Conservation (phyloP, 305 asterid genomes). For the Solanum hybrid region DNA sequence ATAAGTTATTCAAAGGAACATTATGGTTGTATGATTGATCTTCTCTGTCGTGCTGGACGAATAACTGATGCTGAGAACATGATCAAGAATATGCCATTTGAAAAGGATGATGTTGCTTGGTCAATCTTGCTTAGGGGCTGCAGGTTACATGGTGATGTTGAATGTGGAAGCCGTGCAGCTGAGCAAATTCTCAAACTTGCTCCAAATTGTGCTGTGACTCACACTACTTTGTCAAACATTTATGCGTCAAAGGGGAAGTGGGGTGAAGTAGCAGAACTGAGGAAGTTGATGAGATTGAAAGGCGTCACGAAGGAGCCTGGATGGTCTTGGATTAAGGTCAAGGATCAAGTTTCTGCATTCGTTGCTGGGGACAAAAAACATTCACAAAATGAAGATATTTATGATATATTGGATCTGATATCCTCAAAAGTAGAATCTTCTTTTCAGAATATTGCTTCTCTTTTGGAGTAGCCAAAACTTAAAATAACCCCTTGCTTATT, state of each 20-base stretch:
- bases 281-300: conserved; percentile 66
- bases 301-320: conserved; percentile 78
- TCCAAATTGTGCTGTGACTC: conserved; percentile 73
- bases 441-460: conserved; percentile 25
- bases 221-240: conserved; percentile 61
- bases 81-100: conserved; percentile 67
- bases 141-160: conserved; percentile 51
- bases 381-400: conserved; percentile 37
- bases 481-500: background rate
- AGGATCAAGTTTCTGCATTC: conserved; percentile 49
- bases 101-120: conserved; percentile 71
- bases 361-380: conserved; percentile 55
- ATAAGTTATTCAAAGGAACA: conserved; percentile 59
- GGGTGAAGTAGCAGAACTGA: conserved; percentile 62
- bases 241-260: conserved; percentile 67
- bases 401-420: conserved; percentile 36
- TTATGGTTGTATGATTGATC: conserved; percentile 84
- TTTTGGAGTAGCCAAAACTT: background rate
- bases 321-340: conserved; percentile 74
- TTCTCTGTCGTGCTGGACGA: conserved; percentile 68
- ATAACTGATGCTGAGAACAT: conserved; percentile 55
- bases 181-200: conserved; percentile 46
- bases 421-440: conserved; percentile 27
- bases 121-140: conserved; percentile 64
- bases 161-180: conserved; percentile 57